Conservation (phyloP, 2,329 filamentous ascomycete species). For the Cladophialophora carrionii region DNA sequence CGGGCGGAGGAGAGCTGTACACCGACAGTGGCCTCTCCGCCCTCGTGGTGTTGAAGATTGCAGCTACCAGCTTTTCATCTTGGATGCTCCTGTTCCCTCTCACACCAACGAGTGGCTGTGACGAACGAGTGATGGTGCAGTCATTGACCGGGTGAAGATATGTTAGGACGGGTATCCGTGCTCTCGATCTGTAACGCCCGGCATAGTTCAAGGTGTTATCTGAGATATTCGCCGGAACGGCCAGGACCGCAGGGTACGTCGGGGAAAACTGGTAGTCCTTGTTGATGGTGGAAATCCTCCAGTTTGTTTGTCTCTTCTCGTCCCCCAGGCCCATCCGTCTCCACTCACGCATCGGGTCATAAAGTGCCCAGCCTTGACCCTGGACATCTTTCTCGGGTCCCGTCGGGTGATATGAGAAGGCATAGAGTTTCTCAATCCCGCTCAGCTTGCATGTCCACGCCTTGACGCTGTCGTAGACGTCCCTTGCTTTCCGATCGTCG, state of each 20-base stretch:
- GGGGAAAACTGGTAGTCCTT: constrained; percentile 87
- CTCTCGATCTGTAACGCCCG: constrained; percentile 81
- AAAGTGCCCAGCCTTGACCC: constrained; percentile 75
- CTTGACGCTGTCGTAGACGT: constrained; percentile 86
- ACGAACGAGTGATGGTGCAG: constrained; percentile 93
- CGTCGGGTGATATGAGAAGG: constrained; percentile 80
- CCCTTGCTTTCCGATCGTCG: constrained; percentile 70
- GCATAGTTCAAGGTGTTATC: constrained; percentile 96
- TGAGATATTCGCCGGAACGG: constrained; percentile 87
- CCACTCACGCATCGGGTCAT: constrained; percentile 84
- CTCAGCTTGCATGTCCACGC: constrained; percentile 78
- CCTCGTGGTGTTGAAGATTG: constrained; percentile 82
- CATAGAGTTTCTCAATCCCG: constrained; percentile 84
- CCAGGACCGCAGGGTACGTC: constrained; percentile 84
- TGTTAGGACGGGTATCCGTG: constrained; percentile 83
- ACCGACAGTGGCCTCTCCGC: constrained; percentile 49
- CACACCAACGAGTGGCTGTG: constrained; percentile 86
- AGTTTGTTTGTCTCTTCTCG: constrained; percentile 76
- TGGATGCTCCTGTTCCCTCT: constrained; percentile 88
- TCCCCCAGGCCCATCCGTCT: constrained; percentile 82
- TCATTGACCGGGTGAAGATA: constrained; percentile 98
- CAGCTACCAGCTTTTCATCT: constrained; percentile 88
- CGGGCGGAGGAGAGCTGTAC: constrained; percentile 45
- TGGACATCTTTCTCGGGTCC: constrained; percentile 67
- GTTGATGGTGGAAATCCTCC: constrained; percentile 91